Evolutionary conservation across 2,329 filamentous ascomycete species (phyloP).

Genomic region (Verticillium alfalfae): DNA sequence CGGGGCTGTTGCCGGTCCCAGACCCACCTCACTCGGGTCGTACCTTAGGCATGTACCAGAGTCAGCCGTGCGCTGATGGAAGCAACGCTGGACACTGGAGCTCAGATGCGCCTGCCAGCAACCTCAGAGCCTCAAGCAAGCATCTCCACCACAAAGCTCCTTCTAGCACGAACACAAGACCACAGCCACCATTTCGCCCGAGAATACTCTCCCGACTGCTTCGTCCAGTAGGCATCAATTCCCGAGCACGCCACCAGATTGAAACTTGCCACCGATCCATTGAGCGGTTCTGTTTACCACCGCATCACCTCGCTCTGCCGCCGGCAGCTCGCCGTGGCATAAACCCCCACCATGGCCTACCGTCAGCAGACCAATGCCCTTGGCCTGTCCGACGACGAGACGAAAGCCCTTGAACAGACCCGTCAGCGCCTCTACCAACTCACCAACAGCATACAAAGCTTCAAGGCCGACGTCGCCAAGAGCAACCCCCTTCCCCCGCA

Average conservation of each 20-base stretch:
- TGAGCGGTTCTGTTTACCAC: not conserved
- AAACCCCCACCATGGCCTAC: not conserved
- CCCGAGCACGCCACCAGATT: not conserved
- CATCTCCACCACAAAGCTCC: not conserved
- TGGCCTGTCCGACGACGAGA: conserved; percentile 51
- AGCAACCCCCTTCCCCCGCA: conserved; percentile 63
- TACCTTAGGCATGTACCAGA: no score
- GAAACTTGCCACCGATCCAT: not conserved
- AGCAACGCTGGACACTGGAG: not conserved
- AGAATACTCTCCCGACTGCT: not conserved
- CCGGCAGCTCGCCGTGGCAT: not conserved
- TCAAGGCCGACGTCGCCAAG: conserved; percentile 55
- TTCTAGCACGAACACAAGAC: not conserved
- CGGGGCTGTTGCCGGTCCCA: not conserved
- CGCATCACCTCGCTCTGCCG: not conserved
- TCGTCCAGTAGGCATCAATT: not conserved
- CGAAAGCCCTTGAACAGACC: conserved; percentile 66
- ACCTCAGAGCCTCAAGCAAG: no score
- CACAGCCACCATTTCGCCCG: no score
- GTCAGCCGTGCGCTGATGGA: not conserved
- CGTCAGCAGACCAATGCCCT: conserved; percentile 19
- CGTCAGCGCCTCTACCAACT: conserved; percentile 64
- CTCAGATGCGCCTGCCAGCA: not conserved
- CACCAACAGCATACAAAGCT: conserved; percentile 60
- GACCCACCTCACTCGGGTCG: not conserved